These are phyloP conservation scores for Saprolegnia parasitica DNA, from an alignment of 352 stramenopile genomes.

Conservation along the genomic window DNA sequence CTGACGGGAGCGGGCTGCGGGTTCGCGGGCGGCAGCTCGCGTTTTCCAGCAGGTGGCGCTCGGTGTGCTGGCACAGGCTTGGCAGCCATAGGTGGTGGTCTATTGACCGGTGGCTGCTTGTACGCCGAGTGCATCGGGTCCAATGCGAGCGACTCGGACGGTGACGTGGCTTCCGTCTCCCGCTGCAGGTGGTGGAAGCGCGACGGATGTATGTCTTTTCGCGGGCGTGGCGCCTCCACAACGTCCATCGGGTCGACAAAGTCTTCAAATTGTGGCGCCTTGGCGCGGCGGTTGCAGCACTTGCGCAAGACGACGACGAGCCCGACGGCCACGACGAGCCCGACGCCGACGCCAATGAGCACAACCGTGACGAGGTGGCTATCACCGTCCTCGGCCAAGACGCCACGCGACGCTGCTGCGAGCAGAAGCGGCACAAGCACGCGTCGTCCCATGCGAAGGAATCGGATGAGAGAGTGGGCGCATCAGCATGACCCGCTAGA, in stretches of 20 bases:
- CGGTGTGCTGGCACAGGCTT: neutral
- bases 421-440: neutral
- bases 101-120: neutral
- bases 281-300: neutral
- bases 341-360: conserved; percentile 17
- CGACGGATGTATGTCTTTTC: neutral
- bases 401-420: too few relatives aligned
- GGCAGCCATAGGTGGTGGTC: neutral
- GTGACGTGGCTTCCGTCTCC: conserved; percentile 8
- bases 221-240: neutral
- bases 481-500: neutral
- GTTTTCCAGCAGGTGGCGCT: neutral
- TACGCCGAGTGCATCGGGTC: neutral
- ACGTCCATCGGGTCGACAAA: conserved; percentile 20
- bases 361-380: conserved; percentile 10
- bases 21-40: neutral
- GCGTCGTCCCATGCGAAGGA: neutral
- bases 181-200: neutral
- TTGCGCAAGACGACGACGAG: conserved; percentile 9
- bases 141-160: neutral
- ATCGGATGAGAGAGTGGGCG: neutral
- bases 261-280: conserved; percentile 24
- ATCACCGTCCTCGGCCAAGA: neutral
- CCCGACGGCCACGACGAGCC: conserved; percentile 15
- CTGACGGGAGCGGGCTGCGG: neutral